Evolutionary conservation across 2,329 filamentous ascomycete genomes (phyloP).

Genomic region (Chlorencoelia australis): DNA sequence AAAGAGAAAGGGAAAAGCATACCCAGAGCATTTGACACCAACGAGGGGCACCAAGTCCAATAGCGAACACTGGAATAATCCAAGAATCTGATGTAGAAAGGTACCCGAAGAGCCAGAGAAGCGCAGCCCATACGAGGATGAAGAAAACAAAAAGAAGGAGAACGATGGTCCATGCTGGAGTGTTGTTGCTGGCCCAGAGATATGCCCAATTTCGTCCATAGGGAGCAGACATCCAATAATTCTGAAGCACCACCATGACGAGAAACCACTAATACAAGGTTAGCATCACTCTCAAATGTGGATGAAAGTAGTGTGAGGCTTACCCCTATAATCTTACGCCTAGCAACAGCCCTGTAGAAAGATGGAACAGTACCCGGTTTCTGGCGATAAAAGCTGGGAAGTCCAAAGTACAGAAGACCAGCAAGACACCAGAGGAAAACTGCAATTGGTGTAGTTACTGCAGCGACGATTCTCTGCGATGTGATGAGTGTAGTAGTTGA

Average conservation of each 20-base stretch:
- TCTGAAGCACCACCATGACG: conserved; percentile 51
- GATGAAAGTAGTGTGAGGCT: not conserved
- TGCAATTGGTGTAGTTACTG: conserved; percentile 47
- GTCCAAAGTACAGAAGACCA: conserved; percentile 43
- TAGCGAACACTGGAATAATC: conserved; percentile 57
- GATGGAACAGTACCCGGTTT: conserved; percentile 51
- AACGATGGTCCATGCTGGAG: conserved; percentile 45
- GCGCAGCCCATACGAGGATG: conserved; percentile 41
- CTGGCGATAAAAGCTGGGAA: conserved; percentile 57
- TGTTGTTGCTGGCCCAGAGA: conserved; percentile 26
- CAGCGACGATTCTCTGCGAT: conserved; percentile 26
- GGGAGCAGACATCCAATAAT: conserved; percentile 55
- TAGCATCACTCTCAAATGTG: not conserved
- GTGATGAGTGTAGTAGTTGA: conserved; percentile 12
- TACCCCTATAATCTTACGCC: conserved; percentile 49
- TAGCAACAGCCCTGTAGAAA: conserved; percentile 50
- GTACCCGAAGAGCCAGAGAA: conserved; percentile 40
- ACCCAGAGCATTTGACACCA: conserved; percentile 61
- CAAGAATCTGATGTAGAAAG: conserved; percentile 52
- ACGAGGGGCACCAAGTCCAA: conserved; percentile 52
- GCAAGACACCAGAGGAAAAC: conserved; percentile 47
- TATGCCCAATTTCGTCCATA: conserved; percentile 58
- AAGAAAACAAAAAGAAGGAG: conserved; percentile 46
- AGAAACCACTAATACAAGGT: conserved; percentile 61
- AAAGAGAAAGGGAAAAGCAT: too few species aligned